A percentile compares a stretch with the other conserved stretches of the same genome.
Evolutionary conservation across 768 basidiomycete species (phyloP).

Genomic region (Astraeus odoratus): DNA sequence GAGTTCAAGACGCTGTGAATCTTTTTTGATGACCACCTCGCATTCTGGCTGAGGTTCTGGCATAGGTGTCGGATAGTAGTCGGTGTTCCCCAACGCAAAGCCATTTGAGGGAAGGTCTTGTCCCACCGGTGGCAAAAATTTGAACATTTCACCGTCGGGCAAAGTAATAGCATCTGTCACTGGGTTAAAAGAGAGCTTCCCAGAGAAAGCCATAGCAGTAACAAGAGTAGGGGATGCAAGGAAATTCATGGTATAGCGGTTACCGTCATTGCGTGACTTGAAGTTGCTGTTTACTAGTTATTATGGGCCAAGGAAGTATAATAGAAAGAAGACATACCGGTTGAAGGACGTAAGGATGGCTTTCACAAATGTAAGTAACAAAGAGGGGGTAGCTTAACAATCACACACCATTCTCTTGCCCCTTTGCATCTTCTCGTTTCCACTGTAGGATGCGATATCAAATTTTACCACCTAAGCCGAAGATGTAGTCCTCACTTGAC

Average conservation of each 20-base stretch:
- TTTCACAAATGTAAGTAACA: conserved; percentile 25
- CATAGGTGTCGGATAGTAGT: conserved; percentile 69
- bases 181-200: conserved; percentile 91
- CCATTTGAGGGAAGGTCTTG: conserved; percentile 79
- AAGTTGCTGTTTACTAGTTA: conserved; percentile 50
- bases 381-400: not conserved
- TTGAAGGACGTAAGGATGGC: conserved; percentile 98
- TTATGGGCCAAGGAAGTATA: not conserved
- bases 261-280: conserved; percentile 96
- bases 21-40: conserved; percentile 66
- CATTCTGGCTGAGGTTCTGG: conserved; percentile 75
- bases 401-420: conserved; percentile 79
- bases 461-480: conserved; percentile 1
- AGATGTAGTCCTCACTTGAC: conserved; percentile 51
- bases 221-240: conserved; percentile 95
- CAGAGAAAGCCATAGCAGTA: conserved; percentile 96
- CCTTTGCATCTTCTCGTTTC: conserved; percentile 85
- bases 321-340: conserved; percentile 41
- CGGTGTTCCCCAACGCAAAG: conserved; percentile 66
- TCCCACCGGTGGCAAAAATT: conserved; percentile 78
- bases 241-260: conserved; percentile 93
- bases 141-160: conserved; percentile 72
- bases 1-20: conserved; percentile 80
- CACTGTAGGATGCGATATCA: conserved; percentile 45
- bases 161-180: conserved; percentile 64